Evolutionary conservation across 805 yeast genomes (phyloP).

Genomic region (Metschnikowia colocasiae): DNA sequence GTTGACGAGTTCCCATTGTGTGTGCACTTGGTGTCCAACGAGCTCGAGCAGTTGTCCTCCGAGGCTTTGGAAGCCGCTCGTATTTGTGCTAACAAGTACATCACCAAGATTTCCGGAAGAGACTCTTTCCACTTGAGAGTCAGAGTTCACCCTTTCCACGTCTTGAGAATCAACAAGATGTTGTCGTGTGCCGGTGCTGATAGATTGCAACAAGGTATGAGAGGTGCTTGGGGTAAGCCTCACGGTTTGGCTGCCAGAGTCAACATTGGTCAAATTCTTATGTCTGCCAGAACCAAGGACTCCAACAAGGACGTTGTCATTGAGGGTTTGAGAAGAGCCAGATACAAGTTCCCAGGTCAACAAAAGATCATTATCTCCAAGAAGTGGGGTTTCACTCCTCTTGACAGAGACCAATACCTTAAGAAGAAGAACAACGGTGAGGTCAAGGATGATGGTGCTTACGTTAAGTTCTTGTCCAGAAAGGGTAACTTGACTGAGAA

Average conservation of each 20-base stretch:
- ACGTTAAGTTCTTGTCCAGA: conserved; percentile 95
- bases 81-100: conserved; percentile 99
- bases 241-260: conserved; percentile 99
- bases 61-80: conserved; percentile 99
- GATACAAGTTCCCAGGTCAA: conserved; percentile 99
- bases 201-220: conserved; percentile 99
- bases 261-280: conserved; percentile 95
- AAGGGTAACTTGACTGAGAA: conserved; percentile 93
- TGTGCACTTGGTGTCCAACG: conserved; percentile 98
- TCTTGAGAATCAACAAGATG: conserved; percentile 99
- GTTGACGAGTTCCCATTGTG: conserved; percentile 99
- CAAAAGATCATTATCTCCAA: conserved; percentile 98
- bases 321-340: conserved; percentile 99
- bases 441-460: conserved; percentile 99
- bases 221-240: conserved; percentile 99
- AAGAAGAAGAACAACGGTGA: conserved; percentile 94
- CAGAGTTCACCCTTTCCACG: conserved; percentile 99
- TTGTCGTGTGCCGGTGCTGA: conserved; percentile 99
- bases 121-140: conserved; percentile 99
- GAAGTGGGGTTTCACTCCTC: conserved; percentile 99
- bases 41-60: conserved; percentile 97
- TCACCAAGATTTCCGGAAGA: conserved; percentile 97
- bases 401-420: conserved; percentile 96
- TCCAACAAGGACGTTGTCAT: conserved; percentile 94
- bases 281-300: conserved; percentile 98